These are phyloP conservation scores for Houttuynia cordata DNA, from an alignment of 164 flowering plant species.

Conservation along the genomic window DNA sequence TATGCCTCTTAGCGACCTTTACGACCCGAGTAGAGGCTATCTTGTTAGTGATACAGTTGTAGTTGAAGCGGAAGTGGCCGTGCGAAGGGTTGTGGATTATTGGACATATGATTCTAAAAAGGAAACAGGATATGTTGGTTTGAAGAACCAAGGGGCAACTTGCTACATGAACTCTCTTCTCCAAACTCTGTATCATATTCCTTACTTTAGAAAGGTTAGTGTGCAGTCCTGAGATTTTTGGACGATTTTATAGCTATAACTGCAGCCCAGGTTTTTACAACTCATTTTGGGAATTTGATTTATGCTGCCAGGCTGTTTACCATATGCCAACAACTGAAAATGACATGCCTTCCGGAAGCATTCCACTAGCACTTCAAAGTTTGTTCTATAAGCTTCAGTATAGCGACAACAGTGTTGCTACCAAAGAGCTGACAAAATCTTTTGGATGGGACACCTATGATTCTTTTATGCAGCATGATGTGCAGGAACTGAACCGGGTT, in stretches of 20 bases:
- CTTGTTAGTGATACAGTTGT: slow-evolving; percentile 54
- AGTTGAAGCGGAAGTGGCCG: slow-evolving; percentile 81
- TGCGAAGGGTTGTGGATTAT: slow-evolving; percentile 60
- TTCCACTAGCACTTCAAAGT: slow-evolving; percentile 87
- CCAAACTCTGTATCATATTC: slow-evolving; percentile 84
- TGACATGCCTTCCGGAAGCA: slow-evolving; percentile 86
- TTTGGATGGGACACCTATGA: slow-evolving; percentile 98
- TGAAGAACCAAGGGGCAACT: slow-evolving; percentile 97
- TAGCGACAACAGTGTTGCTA: slow-evolving; percentile 79
- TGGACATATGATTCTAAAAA: slow-evolving; percentile 90
- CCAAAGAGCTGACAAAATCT: slow-evolving; percentile 88
- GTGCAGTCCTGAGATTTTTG: slow-evolving; percentile 3
- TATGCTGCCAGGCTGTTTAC: slow-evolving; percentile 66
- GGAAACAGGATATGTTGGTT: slow-evolving; percentile 92
- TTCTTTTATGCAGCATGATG: slow-evolving; percentile 97
- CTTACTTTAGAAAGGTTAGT: slow-evolving; percentile 77
- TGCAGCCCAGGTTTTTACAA: not conserved
- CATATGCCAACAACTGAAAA: slow-evolving; percentile 97
- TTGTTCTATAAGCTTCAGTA: slow-evolving; percentile 91
- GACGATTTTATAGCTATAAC: not conserved
- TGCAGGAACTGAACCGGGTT: slow-evolving; percentile 89
- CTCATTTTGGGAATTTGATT: not conserved
- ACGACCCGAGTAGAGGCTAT: slow-evolving; percentile 69
- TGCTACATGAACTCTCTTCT: slow-evolving; percentile 95
- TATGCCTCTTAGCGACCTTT: slow-evolving; percentile 77